Evolutionary conservation across 345 rosid genomes (phyloP).

Genomic region (Microcos paniculata): DNA sequence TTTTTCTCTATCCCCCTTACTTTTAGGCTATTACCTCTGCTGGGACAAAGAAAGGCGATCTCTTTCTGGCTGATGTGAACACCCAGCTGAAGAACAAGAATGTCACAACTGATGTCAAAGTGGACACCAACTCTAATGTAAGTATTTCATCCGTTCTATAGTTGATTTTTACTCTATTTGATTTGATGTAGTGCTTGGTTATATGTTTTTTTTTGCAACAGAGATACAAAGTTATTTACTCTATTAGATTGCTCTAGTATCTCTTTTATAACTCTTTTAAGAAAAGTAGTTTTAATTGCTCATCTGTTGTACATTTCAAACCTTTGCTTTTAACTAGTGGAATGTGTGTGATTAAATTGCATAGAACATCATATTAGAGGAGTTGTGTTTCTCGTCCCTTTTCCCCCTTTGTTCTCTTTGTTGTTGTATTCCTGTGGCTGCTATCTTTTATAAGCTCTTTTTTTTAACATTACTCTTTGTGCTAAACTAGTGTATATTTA

Average conservation of each 20-base stretch:
- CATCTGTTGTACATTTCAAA: neutral
- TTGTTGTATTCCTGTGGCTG: neutral
- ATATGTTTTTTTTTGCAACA: neutral
- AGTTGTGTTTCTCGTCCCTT: neutral
- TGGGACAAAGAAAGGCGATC: constrained; percentile 76
- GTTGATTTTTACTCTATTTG: neutral
- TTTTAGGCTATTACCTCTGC: constrained; percentile 69
- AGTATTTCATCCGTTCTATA: constrained; percentile 20
- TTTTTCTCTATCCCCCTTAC: neutral
- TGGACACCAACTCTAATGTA: constrained; percentile 80
- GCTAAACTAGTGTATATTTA: constrained; percentile 3
- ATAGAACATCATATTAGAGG: neutral
- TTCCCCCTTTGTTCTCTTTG: neutral
- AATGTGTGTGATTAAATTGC: neutral
- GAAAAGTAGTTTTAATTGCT: neutral
- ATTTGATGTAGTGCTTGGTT: neutral
- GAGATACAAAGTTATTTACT: neutral
- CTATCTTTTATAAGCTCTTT: neutral
- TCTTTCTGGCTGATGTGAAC: constrained; percentile 75
- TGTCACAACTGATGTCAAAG: constrained; percentile 85
- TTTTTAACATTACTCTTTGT: neutral
- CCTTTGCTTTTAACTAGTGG: neutral
- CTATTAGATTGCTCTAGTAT: neutral
- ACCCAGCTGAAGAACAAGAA: constrained; percentile 92
- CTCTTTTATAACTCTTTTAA: neutral